These are phyloP conservation scores for Macrolepiota fuliginosa DNA, from an alignment of 768 basidiomycete species.

Conservation along the genomic window DNA sequence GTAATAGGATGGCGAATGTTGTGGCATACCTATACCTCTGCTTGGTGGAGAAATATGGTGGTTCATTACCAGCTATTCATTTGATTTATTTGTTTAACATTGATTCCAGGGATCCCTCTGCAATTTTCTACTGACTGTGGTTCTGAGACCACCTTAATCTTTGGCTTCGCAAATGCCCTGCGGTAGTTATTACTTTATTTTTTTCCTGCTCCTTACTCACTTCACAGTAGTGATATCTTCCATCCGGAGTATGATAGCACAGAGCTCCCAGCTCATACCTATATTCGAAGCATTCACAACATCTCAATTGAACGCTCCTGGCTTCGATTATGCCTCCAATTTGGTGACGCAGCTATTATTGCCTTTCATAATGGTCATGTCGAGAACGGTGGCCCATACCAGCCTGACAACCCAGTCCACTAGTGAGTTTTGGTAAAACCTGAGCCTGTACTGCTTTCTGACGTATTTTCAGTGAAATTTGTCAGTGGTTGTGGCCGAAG, in stretches of 20 bases:
- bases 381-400: too few species aligned
- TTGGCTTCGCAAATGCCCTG: neutral
- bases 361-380: conserved; percentile 19
- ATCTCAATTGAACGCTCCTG: conserved; percentile 34
- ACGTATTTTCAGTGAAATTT: conserved; percentile 18
- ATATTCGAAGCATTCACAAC: conserved; percentile 30
- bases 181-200: neutral
- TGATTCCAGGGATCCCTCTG: neutral
- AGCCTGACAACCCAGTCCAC: conserved; percentile 17
- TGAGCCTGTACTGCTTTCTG: too few species aligned
- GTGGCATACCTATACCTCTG: conserved; percentile 22
- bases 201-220: neutral
- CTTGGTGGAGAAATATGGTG: neutral
- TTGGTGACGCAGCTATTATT: conserved; percentile 27
- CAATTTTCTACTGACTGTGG: neutral
- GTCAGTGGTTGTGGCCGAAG: conserved; percentile 28
- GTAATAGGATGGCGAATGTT: conserved; percentile 26
- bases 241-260: conserved; percentile 12
- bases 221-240: too few species aligned
- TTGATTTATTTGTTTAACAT: neutral
- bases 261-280: conserved; percentile 28
- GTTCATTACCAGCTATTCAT: neutral
- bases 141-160: neutral
- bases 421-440: too few species aligned
- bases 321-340: conserved; percentile 28